These are phyloP conservation scores for Nasturtium officinale DNA, from an alignment of 345 rosid species.

Conservation along the genomic window DNA sequence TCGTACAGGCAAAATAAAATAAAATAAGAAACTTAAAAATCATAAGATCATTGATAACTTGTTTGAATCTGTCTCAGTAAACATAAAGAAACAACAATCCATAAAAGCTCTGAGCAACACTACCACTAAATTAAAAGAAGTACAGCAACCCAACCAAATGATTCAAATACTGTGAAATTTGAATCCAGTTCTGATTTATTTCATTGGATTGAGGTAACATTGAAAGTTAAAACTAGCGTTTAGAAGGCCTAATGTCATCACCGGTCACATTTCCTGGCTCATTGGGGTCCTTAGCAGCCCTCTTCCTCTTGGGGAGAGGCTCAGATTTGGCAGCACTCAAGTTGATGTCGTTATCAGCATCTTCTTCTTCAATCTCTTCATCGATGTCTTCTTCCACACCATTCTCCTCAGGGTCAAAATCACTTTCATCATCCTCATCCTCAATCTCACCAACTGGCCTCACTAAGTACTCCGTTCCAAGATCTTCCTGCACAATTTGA, in stretches of 20 bases:
- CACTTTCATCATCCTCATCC: slow-evolving; percentile 90
- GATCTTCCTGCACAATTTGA: slow-evolving; percentile 56
- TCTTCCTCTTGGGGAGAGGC: slow-evolving; percentile 36
- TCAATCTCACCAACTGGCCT: slow-evolving; percentile 72
- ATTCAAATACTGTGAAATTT: neutral
- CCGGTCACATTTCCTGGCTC: slow-evolving; percentile 47
- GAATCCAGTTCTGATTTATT: slow-evolving; percentile 1
- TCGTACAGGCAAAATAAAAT: neutral
- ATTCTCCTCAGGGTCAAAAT: slow-evolving; percentile 72
- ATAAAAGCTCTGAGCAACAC: slow-evolving; percentile 6
- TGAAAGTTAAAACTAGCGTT: slow-evolving; percentile 51
- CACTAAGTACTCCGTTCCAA: slow-evolving; percentile 81
- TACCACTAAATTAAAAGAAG: slow-evolving; percentile 16
- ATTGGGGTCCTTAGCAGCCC: slow-evolving; percentile 20
- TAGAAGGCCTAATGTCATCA: slow-evolving; percentile 76
- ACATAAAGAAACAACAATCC: slow-evolving; percentile 24
- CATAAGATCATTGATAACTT: neutral
- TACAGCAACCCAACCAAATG: neutral
- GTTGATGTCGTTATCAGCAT: slow-evolving; percentile 23
- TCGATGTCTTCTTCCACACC: slow-evolving; percentile 58
- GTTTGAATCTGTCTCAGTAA: slow-evolving; percentile 17
- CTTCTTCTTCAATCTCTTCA: slow-evolving; percentile 40
- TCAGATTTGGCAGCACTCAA: slow-evolving; percentile 36
- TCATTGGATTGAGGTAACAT: slow-evolving; percentile 20
- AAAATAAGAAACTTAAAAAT: neutral